phyloP scores from a whole-genome alignment of 257 asterid species.

The Solanum piurae region DNA sequence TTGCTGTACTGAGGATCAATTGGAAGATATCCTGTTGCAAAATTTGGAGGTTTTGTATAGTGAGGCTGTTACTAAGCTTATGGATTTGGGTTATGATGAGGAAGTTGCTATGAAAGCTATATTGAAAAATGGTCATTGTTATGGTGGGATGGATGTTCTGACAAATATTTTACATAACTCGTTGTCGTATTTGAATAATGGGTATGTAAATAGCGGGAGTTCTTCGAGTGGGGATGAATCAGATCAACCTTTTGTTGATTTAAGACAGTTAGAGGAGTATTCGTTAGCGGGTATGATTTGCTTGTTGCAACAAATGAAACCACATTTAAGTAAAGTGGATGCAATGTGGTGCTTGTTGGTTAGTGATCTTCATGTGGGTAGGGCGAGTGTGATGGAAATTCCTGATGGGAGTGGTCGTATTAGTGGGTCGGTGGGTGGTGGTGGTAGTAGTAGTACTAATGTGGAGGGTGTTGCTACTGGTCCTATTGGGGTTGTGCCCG shows the following conservation, averaged over 20 bases:
- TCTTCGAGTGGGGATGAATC: conserved; percentile 18
- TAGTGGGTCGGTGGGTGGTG: conserved; percentile 19
- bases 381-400: conserved; percentile 83
- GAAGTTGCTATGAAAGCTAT: conserved; percentile 54
- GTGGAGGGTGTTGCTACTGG: conserved; percentile 37
- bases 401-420: conserved; percentile 34
- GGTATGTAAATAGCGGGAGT: conserved; percentile 3
- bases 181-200: conserved; percentile 54
- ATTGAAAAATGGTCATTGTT: conserved; percentile 54
- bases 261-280: conserved; percentile 78
- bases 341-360: conserved; percentile 96
- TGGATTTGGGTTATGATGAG: conserved; percentile 45
- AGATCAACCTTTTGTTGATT: conserved; percentile 41
- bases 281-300: conserved; percentile 81
- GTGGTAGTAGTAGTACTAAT: neutral
- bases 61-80: conserved; percentile 44
- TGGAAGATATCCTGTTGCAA: conserved; percentile 50
- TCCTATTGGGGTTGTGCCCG: conserved; percentile 64
- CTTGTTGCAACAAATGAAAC: conserved; percentile 78
- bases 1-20: conserved; percentile 32
- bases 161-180: conserved; percentile 68
- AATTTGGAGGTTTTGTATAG: conserved; percentile 49
- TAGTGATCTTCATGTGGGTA: conserved; percentile 81
- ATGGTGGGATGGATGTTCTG: conserved; percentile 84
- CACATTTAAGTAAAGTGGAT: conserved; percentile 69